Base-by-base conservation (phyloP, 2,329 filamentous ascomycete species). In the Penicillium sp. region DNA sequence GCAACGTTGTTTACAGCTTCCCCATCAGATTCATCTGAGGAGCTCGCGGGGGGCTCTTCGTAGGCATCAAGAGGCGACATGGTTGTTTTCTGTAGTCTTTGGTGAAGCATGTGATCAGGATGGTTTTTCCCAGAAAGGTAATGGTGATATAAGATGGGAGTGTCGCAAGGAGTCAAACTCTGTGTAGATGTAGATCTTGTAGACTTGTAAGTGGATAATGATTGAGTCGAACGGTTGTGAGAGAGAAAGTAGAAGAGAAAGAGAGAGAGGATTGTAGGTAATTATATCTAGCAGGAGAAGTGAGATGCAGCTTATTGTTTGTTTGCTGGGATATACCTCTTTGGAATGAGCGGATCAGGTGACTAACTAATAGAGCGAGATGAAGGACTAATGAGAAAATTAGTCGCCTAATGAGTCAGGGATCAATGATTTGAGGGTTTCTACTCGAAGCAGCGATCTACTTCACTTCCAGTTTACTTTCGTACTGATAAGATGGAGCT, bases 1-100 rank as follows among this genome's bases (percentile, higher is more conserved):
- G 63, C 28, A n/a, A 37, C 54, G 5, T 47, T 6, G 55, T 70
- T 68, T 30, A 73, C 68, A 9, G 70, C 65, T 17, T 78, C 73
- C 4, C 66, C 61, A 4, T 75, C 71, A 5, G 75, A 76, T 24
- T 74, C 72, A 22, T 71, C 70, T 4, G 68, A 69, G 9, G 66
- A 65, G 28, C 47, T 30, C 9, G 38, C 13, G 7, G 26, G 4
- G n/a, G 12, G 22, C 8, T 47, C 35, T 2, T 26, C 35, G 10
- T 37, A 6, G 7, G 10, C n/a, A 6, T 54, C 15, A 17, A 12
- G 35, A 24, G 51, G 22, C 10, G 54, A 44, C 62, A 64, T 64
- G 17, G n/a, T 50, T 19, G n/a, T 22, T 40, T 54, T 38, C 45
- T 49, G 45, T 30, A 30, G 26, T 24, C 15, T 30, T 30, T 49